Evolutionary conservation across 768 basidiomycete genomes (phyloP).

Genomic region (Tephrocybe sp.): DNA sequence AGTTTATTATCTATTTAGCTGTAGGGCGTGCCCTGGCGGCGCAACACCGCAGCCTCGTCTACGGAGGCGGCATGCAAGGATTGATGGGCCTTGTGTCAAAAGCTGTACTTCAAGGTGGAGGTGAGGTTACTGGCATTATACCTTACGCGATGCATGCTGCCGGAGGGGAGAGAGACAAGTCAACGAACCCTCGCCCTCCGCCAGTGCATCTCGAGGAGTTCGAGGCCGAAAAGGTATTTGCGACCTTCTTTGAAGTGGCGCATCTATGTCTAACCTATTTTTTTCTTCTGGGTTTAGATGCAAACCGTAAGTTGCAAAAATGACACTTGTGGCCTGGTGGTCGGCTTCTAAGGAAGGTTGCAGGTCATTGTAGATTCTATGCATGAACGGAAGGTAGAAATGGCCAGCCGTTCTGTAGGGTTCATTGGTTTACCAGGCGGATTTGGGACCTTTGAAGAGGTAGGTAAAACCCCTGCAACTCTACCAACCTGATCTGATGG

Average conservation of each 20-base stretch:
- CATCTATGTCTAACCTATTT: background rate
- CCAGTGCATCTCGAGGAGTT: constrained; percentile 13
- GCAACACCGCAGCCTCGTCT: constrained; percentile 66
- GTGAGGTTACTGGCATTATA: constrained; percentile 74
- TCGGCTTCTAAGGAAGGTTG: background rate
- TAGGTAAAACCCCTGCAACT: constrained; percentile 22
- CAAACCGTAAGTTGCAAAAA: constrained; percentile 11
- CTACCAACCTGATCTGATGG: too few relatives aligned
- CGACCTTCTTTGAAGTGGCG: background rate
- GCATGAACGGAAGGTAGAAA: constrained; percentile 89
- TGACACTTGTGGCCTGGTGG: too few relatives aligned
- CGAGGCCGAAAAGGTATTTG: constrained; percentile 26
- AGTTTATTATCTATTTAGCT: constrained; percentile 38
- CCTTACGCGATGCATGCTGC: constrained; percentile 73
- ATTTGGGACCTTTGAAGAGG: constrained; percentile 95
- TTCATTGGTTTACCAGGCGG: constrained; percentile 94
- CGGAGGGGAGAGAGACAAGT: constrained; percentile 63
- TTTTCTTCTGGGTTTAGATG: constrained; percentile 1
- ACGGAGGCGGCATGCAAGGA: constrained; percentile 83
- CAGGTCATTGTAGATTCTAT: constrained; percentile 78
- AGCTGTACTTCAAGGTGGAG: constrained; percentile 63
- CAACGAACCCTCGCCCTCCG: constrained; percentile 21
- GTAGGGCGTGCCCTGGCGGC: constrained; percentile 72
- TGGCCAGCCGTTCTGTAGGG: constrained; percentile 78
- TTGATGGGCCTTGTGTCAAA: constrained; percentile 85